Evolutionary conservation across 345 rosid genomes (phyloP).

Genomic region (Citrus cavaleriei): DNA sequence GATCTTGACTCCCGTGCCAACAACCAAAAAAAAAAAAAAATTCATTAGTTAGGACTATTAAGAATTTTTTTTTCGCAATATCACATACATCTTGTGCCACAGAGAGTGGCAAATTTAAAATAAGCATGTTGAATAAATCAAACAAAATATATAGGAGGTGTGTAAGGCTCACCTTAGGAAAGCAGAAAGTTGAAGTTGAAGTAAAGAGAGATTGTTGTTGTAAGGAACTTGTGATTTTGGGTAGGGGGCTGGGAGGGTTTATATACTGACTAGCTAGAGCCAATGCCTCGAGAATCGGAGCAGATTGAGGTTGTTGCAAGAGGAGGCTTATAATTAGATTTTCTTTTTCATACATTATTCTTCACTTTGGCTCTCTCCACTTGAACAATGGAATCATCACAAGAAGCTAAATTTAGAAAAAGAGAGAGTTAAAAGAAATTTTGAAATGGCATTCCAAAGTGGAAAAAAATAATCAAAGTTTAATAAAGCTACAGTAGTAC

Average conservation of each 20-base stretch:
- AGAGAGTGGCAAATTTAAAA: background rate
- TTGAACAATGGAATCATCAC: conserved; percentile 30
- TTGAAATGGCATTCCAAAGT: conserved; percentile 28
- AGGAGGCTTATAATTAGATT: conserved; percentile 14
- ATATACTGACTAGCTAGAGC: conserved; percentile 19
- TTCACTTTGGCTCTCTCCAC: conserved; percentile 26
- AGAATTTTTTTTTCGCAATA: no score
- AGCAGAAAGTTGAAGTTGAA: background rate
- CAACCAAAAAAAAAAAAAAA: background rate
- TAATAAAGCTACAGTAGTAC: conserved; percentile 18
- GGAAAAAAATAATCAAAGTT: conserved; percentile 8
- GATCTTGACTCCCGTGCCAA: background rate
- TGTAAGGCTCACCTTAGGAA: conserved; percentile 5
- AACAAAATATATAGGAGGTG: background rate
- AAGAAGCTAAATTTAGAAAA: conserved; percentile 21
- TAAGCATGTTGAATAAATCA: background rate
- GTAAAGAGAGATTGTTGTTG: background rate
- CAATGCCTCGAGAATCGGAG: conserved; percentile 28
- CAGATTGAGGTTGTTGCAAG: conserved; percentile 20
- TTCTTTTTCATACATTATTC: conserved; percentile 30
- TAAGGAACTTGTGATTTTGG: conserved; percentile 19
- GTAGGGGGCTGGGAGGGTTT: conserved; percentile 19
- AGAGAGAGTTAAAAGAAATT: conserved; percentile 14
- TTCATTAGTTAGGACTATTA: background rate
- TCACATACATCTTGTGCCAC: background rate